Percentiles rank a stretch among this genome's conserved stretches.
Conservation (phyloP, 2,329 filamentous ascomycete genomes). For the Pseudogymnoascus sp. region DNA sequence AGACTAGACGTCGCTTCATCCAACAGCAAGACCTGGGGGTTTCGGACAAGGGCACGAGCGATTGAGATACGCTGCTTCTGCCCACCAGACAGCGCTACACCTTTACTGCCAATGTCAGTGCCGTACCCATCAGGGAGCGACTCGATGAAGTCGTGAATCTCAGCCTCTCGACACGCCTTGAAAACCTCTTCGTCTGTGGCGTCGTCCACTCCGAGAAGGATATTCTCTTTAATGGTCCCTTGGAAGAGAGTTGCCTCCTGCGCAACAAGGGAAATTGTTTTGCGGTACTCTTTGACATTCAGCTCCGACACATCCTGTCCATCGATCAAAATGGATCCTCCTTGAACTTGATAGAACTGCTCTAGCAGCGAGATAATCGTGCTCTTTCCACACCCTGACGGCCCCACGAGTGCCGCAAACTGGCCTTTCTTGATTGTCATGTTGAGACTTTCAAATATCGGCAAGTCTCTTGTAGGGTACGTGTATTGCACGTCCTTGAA, state of each 20-base stretch:
- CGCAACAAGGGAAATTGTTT: constrained; percentile 59
- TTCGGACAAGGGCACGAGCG: constrained; percentile 44
- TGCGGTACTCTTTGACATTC: constrained; percentile 54
- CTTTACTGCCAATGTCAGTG: constrained; percentile 40
- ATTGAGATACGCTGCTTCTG: constrained; percentile 50
- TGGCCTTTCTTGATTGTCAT: constrained; percentile 59
- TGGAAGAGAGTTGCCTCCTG: constrained; percentile 69
- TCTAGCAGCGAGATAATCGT: constrained; percentile 55
- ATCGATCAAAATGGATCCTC: constrained; percentile 58
- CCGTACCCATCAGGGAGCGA: constrained; percentile 43
- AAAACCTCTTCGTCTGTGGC: constrained; percentile 34
- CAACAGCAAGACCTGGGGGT: constrained; percentile 44
- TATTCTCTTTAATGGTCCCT: constrained; percentile 60
- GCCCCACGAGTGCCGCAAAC: constrained; percentile 61
- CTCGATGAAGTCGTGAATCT: constrained; percentile 44
- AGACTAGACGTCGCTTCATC: constrained; percentile 52
- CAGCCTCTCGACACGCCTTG: constrained; percentile 41
- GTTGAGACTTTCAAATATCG: constrained; percentile 53
- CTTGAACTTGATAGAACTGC: constrained; percentile 60
- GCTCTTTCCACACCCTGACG: constrained; percentile 63
- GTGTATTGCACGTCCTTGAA: constrained; percentile 49
- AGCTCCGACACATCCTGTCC: constrained; percentile 50
- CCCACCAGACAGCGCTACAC: constrained; percentile 42
- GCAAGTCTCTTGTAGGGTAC: constrained; percentile 49
- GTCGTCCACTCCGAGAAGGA: constrained; percentile 52